These are phyloP conservation scores for Metarhizium sp. DNA, from an alignment of 2,329 filamentous ascomycete genomes.

Conservation along the genomic window DNA sequence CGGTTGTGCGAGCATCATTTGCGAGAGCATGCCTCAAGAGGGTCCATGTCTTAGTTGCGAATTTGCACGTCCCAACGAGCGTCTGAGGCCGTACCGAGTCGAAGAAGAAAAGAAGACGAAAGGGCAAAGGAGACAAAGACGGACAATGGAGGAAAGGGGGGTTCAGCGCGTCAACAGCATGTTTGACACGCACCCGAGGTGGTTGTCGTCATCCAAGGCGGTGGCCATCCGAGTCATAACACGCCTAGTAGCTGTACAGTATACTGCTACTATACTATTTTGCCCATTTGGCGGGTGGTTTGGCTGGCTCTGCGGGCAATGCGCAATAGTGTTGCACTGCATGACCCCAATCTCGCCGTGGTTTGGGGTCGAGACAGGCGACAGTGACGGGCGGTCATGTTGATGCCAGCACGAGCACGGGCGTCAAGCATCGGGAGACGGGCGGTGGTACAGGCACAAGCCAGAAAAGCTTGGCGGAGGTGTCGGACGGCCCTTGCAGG, in stretches of 20 bases:
- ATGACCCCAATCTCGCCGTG: background rate
- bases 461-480: background rate
- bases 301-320: background rate
- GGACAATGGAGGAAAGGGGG: background rate
- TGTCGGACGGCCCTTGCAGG: conserved; percentile 3
- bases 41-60: conserved; percentile 4
- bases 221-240: background rate
- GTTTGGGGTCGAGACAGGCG: background rate
- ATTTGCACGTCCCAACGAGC: background rate
- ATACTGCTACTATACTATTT: background rate
- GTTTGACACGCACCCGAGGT: background rate
- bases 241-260: no score
- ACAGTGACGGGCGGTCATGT: background rate
- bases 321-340: conserved; percentile 1
- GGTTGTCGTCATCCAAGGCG: background rate
- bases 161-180: background rate
- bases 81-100: background rate
- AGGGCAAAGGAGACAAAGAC: background rate
- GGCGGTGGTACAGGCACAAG: background rate
- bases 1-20: background rate
- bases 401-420: background rate
- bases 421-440: background rate
- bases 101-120: background rate
- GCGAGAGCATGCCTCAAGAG: conserved; percentile 5
- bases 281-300: background rate